Evolutionary conservation across 2,329 filamentous ascomycete species (phyloP).

Genomic region (Botrytis porri): DNA sequence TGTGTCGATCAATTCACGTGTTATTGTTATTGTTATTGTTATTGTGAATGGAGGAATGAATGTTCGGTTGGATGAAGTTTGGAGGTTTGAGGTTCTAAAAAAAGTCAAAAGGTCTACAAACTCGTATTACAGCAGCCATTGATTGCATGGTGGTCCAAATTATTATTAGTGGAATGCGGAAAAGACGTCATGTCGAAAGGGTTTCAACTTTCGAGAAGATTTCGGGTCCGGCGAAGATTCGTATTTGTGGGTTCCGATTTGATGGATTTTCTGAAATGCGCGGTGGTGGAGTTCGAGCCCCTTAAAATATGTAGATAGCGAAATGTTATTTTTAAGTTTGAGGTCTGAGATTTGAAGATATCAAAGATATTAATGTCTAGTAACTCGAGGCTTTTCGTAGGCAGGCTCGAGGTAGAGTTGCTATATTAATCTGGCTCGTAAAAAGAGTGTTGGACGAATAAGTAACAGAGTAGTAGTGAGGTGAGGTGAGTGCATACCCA

Average conservation of each 20-base stretch:
- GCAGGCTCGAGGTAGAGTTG: not conserved
- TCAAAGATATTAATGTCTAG: not conserved
- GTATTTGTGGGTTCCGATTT: constrained; percentile 4
- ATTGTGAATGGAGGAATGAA: not conserved
- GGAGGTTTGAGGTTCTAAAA: not conserved
- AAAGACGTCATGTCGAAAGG: constrained; percentile 15
- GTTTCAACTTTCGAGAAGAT: constrained; percentile 4
- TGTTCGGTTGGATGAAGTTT: not conserved
- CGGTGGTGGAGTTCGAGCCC: constrained; percentile 5
- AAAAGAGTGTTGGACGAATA: not conserved
- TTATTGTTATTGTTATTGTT: not conserved
- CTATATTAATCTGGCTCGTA: not conserved
- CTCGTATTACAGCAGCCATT: constrained; percentile 6
- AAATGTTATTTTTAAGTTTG: constrained; percentile 8
- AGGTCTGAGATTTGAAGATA: not conserved
- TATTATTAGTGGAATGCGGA: constrained; percentile 8
- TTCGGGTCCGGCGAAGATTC: not conserved
- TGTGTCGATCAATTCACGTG: constrained; percentile 1
- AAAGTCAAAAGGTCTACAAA: not conserved
- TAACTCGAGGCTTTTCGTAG: not conserved
- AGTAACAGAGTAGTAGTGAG: not conserved
- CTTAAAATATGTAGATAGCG: not conserved
- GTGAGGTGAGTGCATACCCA: not conserved
- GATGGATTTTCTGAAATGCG: not conserved
- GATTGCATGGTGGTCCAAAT: not conserved